phyloP scores from a whole-genome alignment of 164 flowering plant species.

The Kingdonia uniflora region DNA sequence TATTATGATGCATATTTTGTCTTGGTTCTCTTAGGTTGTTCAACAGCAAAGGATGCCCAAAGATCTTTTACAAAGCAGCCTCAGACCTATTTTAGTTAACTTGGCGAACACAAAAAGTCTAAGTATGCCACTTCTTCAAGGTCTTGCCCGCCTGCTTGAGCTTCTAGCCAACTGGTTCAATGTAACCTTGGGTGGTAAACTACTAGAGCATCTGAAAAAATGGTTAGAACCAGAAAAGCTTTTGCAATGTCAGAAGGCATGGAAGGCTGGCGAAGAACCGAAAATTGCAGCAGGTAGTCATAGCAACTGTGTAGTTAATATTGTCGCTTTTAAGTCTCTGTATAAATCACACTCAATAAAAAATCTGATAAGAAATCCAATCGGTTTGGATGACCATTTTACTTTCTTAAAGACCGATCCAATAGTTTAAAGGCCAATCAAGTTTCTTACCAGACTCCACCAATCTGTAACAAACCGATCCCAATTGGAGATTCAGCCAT shows the following conservation, averaged over 20 bases:
- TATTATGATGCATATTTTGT: not conserved
- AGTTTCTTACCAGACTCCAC: too few species aligned
- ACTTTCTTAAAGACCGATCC: too few species aligned
- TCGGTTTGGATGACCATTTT: too few species aligned
- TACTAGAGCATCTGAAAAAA: conserved; percentile 92
- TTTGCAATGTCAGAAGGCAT: conserved; percentile 82
- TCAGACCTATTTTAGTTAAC: conserved; percentile 92
- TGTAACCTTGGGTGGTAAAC: conserved; percentile 87
- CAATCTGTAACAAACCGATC: too few species aligned
- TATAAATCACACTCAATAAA: too few species aligned
- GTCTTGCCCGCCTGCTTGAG: conserved; percentile 93
- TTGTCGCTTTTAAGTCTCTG: not conserved
- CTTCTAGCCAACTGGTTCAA: conserved; percentile 95
- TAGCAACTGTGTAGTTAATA: not conserved
- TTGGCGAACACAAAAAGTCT: conserved; percentile 94
- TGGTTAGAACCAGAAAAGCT: conserved; percentile 99
- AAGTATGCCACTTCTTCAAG: conserved; percentile 98
- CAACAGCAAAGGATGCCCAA: conserved; percentile 97
- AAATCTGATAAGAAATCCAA: too few species aligned
- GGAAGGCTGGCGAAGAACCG: conserved; percentile 99
- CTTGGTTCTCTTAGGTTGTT: conserved; percentile 48
- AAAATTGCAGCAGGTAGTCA: conserved; percentile 91
- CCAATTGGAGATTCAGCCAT: too few species aligned
- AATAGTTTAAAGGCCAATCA: too few species aligned
- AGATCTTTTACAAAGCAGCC: conserved; percentile 94